These are phyloP conservation scores for Sporisorium sorghi DNA, from an alignment of 1,284 basidiomycete species.

Conservation along the genomic window DNA sequence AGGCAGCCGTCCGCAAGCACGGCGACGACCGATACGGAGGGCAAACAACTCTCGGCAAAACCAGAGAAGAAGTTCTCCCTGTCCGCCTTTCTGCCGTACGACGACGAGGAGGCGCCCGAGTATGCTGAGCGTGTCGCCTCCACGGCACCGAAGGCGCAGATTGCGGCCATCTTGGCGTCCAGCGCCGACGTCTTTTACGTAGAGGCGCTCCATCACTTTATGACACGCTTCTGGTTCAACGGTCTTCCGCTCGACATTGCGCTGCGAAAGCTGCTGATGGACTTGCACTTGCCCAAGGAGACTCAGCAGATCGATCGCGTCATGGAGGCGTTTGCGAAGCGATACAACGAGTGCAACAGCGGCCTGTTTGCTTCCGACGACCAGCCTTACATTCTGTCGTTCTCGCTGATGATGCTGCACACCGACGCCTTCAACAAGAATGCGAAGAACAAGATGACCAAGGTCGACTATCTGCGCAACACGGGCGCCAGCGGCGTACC, in stretches of 20 bases:
- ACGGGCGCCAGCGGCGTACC: constrained; percentile 79
- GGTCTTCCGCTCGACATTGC: constrained; percentile 90
- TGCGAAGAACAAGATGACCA: constrained; percentile 93
- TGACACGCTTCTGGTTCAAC: constrained; percentile 83
- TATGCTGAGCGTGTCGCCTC: constrained; percentile 50
- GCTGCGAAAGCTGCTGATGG: constrained; percentile 88
- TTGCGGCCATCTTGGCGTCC: constrained; percentile 58
- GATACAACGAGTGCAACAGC: constrained; percentile 87
- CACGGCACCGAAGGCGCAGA: constrained; percentile 41
- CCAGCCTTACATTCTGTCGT: constrained; percentile 94
- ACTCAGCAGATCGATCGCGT: constrained; percentile 99
- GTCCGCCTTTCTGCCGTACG: constrained; percentile 48
- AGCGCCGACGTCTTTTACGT: constrained; percentile 81
- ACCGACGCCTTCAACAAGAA: constrained; percentile 98
- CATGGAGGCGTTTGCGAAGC: constrained; percentile 90
- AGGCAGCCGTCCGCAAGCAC: constrained; percentile 34
- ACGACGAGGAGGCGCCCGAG: constrained; percentile 49
- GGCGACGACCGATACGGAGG: constrained; percentile 19
- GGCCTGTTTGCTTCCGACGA: constrained; percentile 79
- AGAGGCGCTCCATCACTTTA: constrained; percentile 79
- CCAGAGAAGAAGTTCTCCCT: constrained; percentile 40
- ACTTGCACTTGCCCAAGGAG: constrained; percentile 88
- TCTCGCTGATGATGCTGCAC: constrained; percentile 98
- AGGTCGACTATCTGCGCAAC: constrained; percentile 61
- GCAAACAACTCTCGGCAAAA: constrained; percentile 20